phyloP scores from a whole-genome alignment of 1,284 basidiomycete species.

The Sutorius eximius region DNA sequence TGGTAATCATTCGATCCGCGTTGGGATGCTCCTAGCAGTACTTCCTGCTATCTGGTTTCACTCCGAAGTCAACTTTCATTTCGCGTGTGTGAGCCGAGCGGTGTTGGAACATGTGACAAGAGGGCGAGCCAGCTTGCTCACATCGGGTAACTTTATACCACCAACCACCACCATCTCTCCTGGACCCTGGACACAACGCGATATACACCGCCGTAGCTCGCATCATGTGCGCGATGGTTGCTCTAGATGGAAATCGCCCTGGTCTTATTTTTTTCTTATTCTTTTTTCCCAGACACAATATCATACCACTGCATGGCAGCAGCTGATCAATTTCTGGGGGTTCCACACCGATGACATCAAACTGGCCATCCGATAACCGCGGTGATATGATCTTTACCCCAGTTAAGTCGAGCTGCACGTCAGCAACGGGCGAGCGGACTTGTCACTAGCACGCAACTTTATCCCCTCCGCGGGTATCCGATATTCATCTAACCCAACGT shows the following conservation, averaged over 20 bases:
- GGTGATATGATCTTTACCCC: neutral
- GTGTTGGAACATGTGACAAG: too few relatives aligned
- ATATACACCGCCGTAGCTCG: neutral
- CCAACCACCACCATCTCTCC: neutral
- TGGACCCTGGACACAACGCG: neutral
- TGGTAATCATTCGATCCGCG: too few relatives aligned
- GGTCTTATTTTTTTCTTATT: neutral
- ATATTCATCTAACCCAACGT: neutral
- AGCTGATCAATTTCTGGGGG: neutral
- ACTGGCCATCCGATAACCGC: neutral
- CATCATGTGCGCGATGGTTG: neutral
- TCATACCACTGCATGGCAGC: neutral
- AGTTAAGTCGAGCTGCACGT: neutral
- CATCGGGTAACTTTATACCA: too few relatives aligned
- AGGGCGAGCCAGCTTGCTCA: too few relatives aligned
- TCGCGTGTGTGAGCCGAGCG: too few relatives aligned
- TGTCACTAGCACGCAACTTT: neutral
- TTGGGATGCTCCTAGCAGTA: too few relatives aligned
- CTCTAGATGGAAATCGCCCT: neutral
- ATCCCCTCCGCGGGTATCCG: neutral
- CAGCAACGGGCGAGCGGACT: neutral
- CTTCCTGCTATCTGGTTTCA: too few relatives aligned
- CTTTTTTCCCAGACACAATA: neutral
- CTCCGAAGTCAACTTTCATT: too few relatives aligned
- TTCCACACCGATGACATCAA: neutral